These are phyloP conservation scores for Delonix regia DNA, from an alignment of 306 rosid species.

Conservation along the genomic window DNA sequence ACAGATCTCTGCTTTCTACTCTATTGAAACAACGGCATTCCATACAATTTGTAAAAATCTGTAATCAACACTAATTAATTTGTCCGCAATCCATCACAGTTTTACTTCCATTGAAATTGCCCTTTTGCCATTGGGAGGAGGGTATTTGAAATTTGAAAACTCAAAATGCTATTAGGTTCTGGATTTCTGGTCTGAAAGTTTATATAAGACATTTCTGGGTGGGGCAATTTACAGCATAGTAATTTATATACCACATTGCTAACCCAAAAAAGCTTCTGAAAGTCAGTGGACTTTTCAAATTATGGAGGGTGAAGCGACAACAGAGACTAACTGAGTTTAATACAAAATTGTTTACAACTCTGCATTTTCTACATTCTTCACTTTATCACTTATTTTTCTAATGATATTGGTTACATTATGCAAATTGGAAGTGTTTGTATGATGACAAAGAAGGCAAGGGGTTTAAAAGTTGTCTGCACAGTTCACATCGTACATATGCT, in stretches of 20 bases:
- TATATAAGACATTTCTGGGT: background rate
- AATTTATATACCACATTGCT: background rate
- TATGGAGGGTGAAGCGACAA: background rate
- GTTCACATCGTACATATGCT: background rate
- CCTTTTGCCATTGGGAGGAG: background rate
- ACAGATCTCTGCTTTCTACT: background rate
- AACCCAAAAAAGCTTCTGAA: background rate
- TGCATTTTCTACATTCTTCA: background rate
- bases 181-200: background rate
- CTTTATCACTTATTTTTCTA: too few species aligned
- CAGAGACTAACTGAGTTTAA: background rate
- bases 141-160: background rate
- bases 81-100: background rate
- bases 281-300: background rate
- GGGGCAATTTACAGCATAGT: background rate
- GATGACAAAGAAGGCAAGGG: background rate
- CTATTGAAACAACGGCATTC: background rate
- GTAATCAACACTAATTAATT: background rate
- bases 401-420: background rate
- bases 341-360: background rate
- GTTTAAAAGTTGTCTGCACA: background rate
- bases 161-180: background rate
- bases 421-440: conserved; percentile 22
- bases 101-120: background rate
- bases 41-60: background rate